phyloP scores from a whole-genome alignment of 148 eudicot species.

The Rhododendron ovatum region DNA sequence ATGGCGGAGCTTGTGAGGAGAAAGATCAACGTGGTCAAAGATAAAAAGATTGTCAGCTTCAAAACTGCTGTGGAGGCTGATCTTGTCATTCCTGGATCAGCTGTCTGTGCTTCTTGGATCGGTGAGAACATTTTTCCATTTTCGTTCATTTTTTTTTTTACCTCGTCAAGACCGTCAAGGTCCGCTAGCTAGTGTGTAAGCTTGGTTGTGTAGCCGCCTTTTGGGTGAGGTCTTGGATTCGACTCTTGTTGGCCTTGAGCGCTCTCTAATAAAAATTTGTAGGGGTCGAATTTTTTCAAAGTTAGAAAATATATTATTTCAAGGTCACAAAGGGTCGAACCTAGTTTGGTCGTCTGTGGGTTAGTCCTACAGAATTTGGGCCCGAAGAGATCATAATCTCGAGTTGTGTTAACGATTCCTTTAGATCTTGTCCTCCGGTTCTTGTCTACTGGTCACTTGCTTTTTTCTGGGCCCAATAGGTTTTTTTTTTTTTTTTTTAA shows the following conservation, averaged over 20 bases:
- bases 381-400: no score
- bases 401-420: no score
- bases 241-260: no score
- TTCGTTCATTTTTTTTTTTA: neutral
- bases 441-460: neutral
- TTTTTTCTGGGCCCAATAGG: no score
- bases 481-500: no score
- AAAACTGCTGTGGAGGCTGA: slow-evolving; percentile 89
- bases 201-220: no score
- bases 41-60: slow-evolving; percentile 72
- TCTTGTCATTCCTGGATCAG: slow-evolving; percentile 93
- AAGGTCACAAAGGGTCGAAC: neutral
- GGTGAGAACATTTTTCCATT: slow-evolving; percentile 36
- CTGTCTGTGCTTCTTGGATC: slow-evolving; percentile 89
- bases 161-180: neutral
- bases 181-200: neutral
- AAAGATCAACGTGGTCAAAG: slow-evolving; percentile 73
- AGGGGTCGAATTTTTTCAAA: no score
- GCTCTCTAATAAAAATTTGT: no score
- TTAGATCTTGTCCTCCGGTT: neutral
- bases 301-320: no score
- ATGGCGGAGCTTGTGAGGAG: slow-evolving; percentile 82
- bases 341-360: neutral
- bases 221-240: no score
- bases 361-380: neutral